A percentile compares a stretch with the other conserved stretches of the same genome.
Conservation (phyloP, 352 stramenopile species). For the Blastocystis sp. region DNA sequence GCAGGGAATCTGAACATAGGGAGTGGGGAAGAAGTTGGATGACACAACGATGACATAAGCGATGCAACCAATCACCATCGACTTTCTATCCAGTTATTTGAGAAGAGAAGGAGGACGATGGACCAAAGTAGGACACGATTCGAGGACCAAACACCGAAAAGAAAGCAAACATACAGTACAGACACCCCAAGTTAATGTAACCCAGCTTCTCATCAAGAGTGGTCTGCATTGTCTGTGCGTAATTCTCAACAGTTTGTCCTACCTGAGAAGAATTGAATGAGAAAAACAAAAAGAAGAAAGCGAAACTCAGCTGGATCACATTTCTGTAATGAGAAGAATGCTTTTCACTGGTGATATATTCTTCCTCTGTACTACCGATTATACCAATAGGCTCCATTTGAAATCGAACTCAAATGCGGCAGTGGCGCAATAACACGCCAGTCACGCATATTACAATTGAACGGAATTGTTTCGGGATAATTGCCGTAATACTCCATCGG, state of each 20-base stretch:
- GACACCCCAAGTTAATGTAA: slow-evolving; percentile 46
- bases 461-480: too few species aligned
- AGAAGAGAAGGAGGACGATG: background rate
- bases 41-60: slow-evolving; percentile 51
- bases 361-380: background rate
- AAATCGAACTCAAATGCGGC: too few species aligned
- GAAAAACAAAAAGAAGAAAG: slow-evolving; percentile 58
- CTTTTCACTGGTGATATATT: background rate
- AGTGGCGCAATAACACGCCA: too few species aligned
- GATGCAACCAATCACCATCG: slow-evolving; percentile 48
- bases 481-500: too few species aligned
- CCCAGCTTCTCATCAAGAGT: background rate
- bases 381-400: too few species aligned
- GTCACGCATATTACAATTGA: too few species aligned
- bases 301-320: slow-evolving; percentile 15
- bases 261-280: slow-evolving; percentile 58
- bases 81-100: background rate
- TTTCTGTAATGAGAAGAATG: background rate
- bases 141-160: slow-evolving; percentile 47
- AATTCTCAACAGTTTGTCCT: background rate
- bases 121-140: slow-evolving; percentile 23
- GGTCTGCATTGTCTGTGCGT: slow-evolving; percentile 40
- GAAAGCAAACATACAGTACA: slow-evolving; percentile 56
- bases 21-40: background rate
- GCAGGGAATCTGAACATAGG: slow-evolving; percentile 11